These are phyloP conservation scores for Nicotiana tomentosiformis DNA, from an alignment of 257 asterid species.

Conservation along the genomic window DNA sequence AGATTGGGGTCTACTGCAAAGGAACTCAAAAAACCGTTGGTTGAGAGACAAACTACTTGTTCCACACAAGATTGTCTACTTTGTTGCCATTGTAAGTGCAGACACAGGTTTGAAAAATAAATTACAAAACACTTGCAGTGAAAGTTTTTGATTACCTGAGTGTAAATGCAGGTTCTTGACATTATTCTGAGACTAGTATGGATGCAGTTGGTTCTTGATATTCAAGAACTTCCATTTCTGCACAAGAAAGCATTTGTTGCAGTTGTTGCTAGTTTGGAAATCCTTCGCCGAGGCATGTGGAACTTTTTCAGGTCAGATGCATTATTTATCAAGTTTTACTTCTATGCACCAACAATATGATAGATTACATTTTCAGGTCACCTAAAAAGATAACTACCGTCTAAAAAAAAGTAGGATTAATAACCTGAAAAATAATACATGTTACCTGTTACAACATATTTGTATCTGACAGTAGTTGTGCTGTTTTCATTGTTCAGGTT, in stretches of 20 bases:
- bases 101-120: neutral
- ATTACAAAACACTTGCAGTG: neutral
- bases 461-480: neutral
- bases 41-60: constrained; percentile 76
- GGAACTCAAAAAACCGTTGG: constrained; percentile 57
- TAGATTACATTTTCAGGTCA: neutral
- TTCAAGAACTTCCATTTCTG: constrained; percentile 41
- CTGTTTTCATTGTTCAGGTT: constrained; percentile 33
- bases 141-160: neutral
- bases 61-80: constrained; percentile 55
- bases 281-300: constrained; percentile 82
- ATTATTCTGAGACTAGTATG: constrained; percentile 70
- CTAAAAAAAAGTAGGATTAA: neutral
- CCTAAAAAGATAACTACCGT: neutral
- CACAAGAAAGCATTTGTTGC: constrained; percentile 54
- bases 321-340: neutral
- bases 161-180: constrained; percentile 48
- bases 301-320: constrained; percentile 70
- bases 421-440: neutral
- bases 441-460: neutral
- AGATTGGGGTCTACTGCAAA: constrained; percentile 73
- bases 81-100: constrained; percentile 63
- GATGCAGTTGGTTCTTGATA: constrained; percentile 81
- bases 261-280: constrained; percentile 67
- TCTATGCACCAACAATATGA: neutral